Base-by-base conservation (phyloP, 495 filamentous ascomycete genomes). In the Penicillium lividum region DNA sequence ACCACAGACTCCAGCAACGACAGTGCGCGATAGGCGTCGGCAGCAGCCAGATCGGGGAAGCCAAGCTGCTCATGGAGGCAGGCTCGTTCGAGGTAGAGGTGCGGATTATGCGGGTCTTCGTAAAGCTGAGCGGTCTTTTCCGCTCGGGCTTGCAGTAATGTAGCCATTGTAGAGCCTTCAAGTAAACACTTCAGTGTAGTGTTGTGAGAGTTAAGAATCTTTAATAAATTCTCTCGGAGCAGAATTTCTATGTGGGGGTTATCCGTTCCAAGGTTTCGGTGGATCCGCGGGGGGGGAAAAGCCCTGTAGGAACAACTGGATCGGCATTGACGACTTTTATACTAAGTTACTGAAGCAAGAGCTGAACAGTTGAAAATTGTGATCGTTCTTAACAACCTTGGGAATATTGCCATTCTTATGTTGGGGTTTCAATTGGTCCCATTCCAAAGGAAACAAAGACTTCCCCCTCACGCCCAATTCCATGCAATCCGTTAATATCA, bases 21-120 rank as follows among this genome's bases (percentile, higher is more conserved):
- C 3, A 98, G 81, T 2, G 92, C 91, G 43, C 89, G 86, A 70
- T 98, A 98, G 2, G 91, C 90, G 72, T 97, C 94, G 42, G 91
- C 91, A 28, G 89, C 88, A 4, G 91, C 91, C 15, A 98, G 81
- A 70, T 98, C 94, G 3, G 90, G 91, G 71, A 94, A 97, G 34
- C 85, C 89, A 31, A 97, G 82, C 54, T 86, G 70, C 40, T 86
- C 78, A 70, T 97, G 86, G 30, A 86, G 76, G 30, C 81, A 71
- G 29, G 91, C 89, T 28, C 93, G 84, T 57, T 86, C 77, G 43
- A 96, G 77, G 66, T 93, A 91, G 16, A 86, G 77, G 52, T 88
- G 79, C n/a, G 91, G 77, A 64, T 92, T 89, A 71, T 97, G 94
- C 4, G 92, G 90, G 31, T 81, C 76, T 42, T 66, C 58, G 45